Conservation (phyloP, 108 stramenopile species). For the Cyclotella distinguenda region DNA sequence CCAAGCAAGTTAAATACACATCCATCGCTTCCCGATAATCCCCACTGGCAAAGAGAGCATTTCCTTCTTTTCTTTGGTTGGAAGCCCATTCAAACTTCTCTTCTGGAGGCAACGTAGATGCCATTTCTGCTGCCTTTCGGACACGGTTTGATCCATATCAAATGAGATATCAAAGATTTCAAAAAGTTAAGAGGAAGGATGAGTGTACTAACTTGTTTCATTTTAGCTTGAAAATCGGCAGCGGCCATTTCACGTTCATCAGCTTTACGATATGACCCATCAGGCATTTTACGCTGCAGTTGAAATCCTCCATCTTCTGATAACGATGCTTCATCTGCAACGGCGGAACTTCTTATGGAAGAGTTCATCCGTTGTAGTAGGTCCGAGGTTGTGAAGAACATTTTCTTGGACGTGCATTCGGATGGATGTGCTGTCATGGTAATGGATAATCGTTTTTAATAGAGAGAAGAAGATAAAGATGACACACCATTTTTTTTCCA, state of each 20-base stretch:
- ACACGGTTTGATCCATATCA: not conserved
- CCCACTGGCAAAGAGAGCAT: conserved; percentile 54
- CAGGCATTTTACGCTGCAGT: conserved; percentile 69
- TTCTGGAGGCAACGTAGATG: conserved; percentile 21
- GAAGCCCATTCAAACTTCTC: conserved; percentile 70
- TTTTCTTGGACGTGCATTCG: conserved; percentile 12
- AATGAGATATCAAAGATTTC: not conserved
- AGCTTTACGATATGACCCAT: conserved; percentile 71
- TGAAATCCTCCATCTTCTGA: conserved; percentile 52
- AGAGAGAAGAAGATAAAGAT: too few relatives aligned
- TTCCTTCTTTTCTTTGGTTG: conserved; percentile 62
- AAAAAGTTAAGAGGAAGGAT: not conserved
- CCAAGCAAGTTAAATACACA: conserved; percentile 83
- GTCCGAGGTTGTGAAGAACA: conserved; percentile 55
- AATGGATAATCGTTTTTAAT: too few relatives aligned
- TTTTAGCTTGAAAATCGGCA: conserved; percentile 70
- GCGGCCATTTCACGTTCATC: conserved; percentile 58
- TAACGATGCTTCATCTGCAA: conserved; percentile 1
- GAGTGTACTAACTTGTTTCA: conserved; percentile 51
- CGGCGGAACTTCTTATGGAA: conserved; percentile 22
- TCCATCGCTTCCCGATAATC: conserved; percentile 82
- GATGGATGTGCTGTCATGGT: too few relatives aligned
- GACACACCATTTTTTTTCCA: too few relatives aligned
- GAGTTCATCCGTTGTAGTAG: conserved; percentile 48
- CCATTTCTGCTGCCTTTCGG: conserved; percentile 45